phyloP scores from a whole-genome alignment of 2,329 filamentous ascomycete genomes.

The Beauveria asiatica region DNA sequence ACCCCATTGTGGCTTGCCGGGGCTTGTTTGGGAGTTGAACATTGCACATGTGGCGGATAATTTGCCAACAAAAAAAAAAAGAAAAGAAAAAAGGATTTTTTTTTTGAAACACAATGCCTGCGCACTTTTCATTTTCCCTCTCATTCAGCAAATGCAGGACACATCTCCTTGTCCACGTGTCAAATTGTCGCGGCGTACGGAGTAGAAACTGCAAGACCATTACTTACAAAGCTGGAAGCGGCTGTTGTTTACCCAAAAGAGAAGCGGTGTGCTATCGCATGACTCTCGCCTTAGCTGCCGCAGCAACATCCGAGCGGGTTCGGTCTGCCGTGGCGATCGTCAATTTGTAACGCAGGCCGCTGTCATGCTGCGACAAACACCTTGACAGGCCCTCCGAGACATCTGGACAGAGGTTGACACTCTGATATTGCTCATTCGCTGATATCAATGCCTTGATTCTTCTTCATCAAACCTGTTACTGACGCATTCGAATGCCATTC shows the following conservation, averaged over 20 bases:
- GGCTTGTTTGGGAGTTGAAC: not conserved
- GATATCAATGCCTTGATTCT: no score
- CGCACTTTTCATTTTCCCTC: not conserved
- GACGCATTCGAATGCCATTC: not conserved
- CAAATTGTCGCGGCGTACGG: no score
- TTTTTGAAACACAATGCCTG: not conserved
- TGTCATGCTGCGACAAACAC: not conserved
- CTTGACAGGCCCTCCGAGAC: not conserved
- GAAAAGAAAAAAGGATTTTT: no score
- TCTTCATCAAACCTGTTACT: no score
- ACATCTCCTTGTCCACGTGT: no score
- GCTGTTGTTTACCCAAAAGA: not conserved
- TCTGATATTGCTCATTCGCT: not conserved
- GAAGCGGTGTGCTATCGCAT: not conserved
- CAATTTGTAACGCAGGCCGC: not conserved
- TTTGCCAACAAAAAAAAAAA: no score
- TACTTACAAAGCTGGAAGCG: no score
- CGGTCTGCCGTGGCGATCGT: not conserved
- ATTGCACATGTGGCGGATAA: not conserved
- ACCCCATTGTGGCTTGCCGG: conserved; percentile 1
- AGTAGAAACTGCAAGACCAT: no score
- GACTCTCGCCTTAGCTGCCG: not conserved
- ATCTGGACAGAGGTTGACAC: not conserved
- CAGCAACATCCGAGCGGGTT: not conserved
- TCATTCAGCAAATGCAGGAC: not conserved